Evolutionary conservation across 2,329 filamentous ascomycete genomes (phyloP).

Genomic region (Sporothrix pseudoabietina): DNA sequence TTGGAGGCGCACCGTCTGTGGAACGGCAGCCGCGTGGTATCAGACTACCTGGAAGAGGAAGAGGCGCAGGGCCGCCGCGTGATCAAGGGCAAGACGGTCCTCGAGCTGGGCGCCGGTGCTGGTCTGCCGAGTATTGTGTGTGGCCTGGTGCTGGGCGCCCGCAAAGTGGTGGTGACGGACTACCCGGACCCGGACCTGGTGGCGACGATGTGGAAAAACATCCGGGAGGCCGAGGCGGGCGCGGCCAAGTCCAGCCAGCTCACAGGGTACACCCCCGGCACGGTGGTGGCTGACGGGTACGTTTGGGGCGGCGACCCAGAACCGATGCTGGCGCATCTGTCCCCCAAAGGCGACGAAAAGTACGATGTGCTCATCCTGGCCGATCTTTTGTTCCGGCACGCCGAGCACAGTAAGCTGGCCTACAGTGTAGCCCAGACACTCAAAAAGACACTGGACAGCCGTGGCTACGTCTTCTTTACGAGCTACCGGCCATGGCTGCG

Average conservation of each 20-base stretch:
- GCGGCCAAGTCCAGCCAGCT: conserved; percentile 34
- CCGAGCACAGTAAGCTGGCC: conserved; percentile 78
- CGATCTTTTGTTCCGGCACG: conserved; percentile 88
- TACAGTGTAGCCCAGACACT: conserved; percentile 70
- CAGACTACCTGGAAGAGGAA: conserved; percentile 71
- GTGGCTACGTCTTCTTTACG: conserved; percentile 88
- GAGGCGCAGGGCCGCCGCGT: conserved; percentile 40
- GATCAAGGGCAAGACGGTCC: conserved; percentile 68
- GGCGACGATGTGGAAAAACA: conserved; percentile 75
- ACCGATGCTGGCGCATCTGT: conserved; percentile 60
- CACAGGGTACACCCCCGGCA: conserved; percentile 21
- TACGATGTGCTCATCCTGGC: conserved; percentile 87
- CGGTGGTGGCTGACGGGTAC: conserved; percentile 65
- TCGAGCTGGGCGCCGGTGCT: conserved; percentile 87
- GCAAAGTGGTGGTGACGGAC: conserved; percentile 77
- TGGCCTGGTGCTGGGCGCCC: conserved; percentile 68
- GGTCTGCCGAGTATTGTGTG: conserved; percentile 81
- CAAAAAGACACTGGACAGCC: conserved; percentile 55
- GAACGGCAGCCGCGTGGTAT: conserved; percentile 81
- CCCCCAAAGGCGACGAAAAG: conserved; percentile 37
- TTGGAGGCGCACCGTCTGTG: conserved; percentile 89
- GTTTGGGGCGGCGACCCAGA: conserved; percentile 75
- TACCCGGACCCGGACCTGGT: conserved; percentile 86
- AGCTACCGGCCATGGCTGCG: conserved; percentile 90
- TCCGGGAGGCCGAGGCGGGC: conserved; percentile 55